A percentile compares a stretch with the other conserved stretches of the same genome.
Evolutionary conservation across 345 rosid genomes (phyloP).

Genomic region (Eucalyptus melliodora): DNA sequence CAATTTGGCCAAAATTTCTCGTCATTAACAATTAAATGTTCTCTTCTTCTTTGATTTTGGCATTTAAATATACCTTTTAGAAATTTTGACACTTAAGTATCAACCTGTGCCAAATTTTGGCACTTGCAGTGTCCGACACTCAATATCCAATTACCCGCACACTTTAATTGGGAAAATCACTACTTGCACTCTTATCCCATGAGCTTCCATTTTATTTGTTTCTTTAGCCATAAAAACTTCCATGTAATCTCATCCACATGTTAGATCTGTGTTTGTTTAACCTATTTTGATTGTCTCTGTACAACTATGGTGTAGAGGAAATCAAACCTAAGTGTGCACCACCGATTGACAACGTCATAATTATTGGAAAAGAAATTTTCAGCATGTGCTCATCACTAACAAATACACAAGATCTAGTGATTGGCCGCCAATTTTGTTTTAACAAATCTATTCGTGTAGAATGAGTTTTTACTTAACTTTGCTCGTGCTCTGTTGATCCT

Average conservation of each 20-base stretch:
- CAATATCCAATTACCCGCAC: too few relatives aligned
- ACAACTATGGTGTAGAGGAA: rapidly evolving
- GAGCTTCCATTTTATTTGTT: too few relatives aligned
- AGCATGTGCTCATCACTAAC: rapidly evolving
- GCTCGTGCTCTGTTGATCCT: rapidly evolving
- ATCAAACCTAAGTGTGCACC: rapidly evolving
- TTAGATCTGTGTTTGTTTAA: too few relatives aligned
- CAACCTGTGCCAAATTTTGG: rapidly evolving
- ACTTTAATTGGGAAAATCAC: too few relatives aligned
- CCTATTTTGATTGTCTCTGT: too few relatives aligned
- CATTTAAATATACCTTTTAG: too few relatives aligned
- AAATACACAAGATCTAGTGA: rapidly evolving
- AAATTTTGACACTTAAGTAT: too few relatives aligned
- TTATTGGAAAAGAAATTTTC: rapidly evolving
- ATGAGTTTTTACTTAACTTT: not conserved
- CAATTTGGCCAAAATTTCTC: rapidly evolving
- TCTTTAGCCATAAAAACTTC: too few relatives aligned
- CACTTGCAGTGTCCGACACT: rapidly evolving
- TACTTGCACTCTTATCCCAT: too few relatives aligned
- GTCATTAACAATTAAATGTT: rapidly evolving
- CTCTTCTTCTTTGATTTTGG: rapidly evolving
- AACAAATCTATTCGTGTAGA: rapidly evolving
- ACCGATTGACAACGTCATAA: not conserved
- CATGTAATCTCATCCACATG: too few relatives aligned
- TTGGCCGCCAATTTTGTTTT: rapidly evolving